phyloP scores from a whole-genome alignment of 495 filamentous ascomycete genomes.

The Neurospora discreta region DNA sequence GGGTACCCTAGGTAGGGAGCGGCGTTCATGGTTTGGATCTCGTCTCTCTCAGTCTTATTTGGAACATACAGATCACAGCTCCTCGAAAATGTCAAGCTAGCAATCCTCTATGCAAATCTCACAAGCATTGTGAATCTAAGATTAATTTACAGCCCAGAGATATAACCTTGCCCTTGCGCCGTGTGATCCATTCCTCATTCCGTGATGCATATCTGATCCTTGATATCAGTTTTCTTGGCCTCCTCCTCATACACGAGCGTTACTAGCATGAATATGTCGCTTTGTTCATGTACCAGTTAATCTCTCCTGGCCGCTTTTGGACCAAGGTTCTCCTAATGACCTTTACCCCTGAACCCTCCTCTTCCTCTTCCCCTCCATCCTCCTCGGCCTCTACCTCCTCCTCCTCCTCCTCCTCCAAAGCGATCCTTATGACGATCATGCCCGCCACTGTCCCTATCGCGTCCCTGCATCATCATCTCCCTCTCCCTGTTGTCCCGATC shows the following conservation, averaged over 20 bases:
- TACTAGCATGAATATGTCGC: background rate
- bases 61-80: background rate
- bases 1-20: background rate
- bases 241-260: background rate
- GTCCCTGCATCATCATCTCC: conserved; percentile 14
- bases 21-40: background rate
- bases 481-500: conserved; percentile 10
- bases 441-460: conserved; percentile 21
- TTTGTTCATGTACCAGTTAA: background rate
- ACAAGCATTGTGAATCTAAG: no score
- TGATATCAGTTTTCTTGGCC: background rate
- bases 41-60: background rate
- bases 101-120: background rate
- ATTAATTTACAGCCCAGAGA: background rate
- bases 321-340: background rate
- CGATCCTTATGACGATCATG: conserved; percentile 23
- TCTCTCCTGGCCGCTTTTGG: background rate
- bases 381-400: conserved; percentile 22
- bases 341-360: conserved; percentile 10
- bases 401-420: conserved; percentile 17
- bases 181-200: background rate
- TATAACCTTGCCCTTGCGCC: background rate
- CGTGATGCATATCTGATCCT: background rate
- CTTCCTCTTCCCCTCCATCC: conserved; percentile 19
- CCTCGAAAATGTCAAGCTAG: background rate